Evolutionary conservation across 2,329 filamentous ascomycete species (phyloP).

Genomic region (Cordyceps pruinosa): DNA sequence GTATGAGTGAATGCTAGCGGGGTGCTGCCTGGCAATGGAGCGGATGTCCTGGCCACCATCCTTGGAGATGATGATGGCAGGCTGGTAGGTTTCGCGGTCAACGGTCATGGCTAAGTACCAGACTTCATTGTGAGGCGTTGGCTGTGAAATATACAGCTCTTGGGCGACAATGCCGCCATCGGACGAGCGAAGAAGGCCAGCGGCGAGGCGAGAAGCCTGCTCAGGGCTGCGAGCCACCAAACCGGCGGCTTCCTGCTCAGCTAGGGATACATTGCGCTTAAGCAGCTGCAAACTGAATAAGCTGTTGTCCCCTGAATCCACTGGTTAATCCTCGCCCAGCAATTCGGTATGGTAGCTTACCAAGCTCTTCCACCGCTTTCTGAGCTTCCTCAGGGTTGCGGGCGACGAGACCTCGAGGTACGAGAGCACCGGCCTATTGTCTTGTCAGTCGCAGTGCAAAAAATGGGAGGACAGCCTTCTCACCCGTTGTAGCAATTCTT

Average conservation of each 20-base stretch:
- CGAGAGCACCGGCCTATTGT: slow-evolving; percentile 20
- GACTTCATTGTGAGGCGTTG: slow-evolving; percentile 22
- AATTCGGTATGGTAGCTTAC: slow-evolving; percentile 13
- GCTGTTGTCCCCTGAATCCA: slow-evolving; percentile 17
- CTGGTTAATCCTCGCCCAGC: not conserved
- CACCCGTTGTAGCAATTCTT: slow-evolving; percentile 22
- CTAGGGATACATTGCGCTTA: slow-evolving; percentile 9
- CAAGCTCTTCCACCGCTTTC: slow-evolving; percentile 18
- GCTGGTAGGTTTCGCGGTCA: slow-evolving; percentile 34
- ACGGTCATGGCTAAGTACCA: slow-evolving; percentile 38
- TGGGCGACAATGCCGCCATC: slow-evolving; percentile 17
- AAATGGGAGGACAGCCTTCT: not conserved
- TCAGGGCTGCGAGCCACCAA: slow-evolving; percentile 10
- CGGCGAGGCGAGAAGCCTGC: slow-evolving; percentile 17
- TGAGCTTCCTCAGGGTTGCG: slow-evolving; percentile 17
- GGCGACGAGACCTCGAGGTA: slow-evolving; percentile 20
- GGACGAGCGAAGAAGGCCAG: slow-evolving; percentile 16
- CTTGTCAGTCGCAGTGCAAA: not conserved
- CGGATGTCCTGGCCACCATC: slow-evolving; percentile 16
- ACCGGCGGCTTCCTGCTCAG: not conserved
- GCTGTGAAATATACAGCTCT: slow-evolving; percentile 31
- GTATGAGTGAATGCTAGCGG: slow-evolving; percentile 15
- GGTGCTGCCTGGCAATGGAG: slow-evolving; percentile 12
- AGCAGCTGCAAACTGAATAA: slow-evolving; percentile 24
- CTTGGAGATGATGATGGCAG: slow-evolving; percentile 31